Base-by-base conservation (phyloP, 2,329 filamentous ascomycete species). In the Talaromyces rugulosus region DNA sequence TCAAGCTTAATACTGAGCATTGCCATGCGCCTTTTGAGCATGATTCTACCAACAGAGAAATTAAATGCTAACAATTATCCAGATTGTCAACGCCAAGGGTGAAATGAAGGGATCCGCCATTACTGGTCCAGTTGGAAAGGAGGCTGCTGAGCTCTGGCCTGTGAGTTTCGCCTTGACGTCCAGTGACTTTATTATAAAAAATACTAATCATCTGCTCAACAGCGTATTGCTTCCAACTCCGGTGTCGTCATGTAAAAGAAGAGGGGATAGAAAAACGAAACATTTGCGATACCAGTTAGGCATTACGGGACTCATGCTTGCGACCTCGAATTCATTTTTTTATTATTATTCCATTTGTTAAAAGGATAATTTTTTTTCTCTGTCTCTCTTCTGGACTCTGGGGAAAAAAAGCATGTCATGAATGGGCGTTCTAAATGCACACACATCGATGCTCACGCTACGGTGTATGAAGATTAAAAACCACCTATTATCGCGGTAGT, bases 41-140 rank as follows among this genome's bases (percentile, higher is more conserved):
- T 11, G 1, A 9, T 28, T 53, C 14, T 53, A 7, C 50, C 5
- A 8, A 2, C 27, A 34, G 31, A 27, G 11, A 14, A 31, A 8
- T 16, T 5, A 8, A 23, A 11, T 40, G 44, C 56, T 58, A 27
- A 58, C 23, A 9, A 6, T 57, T 27, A 18, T 28, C n/a, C 59
- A 95, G 91, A 99, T 99, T 78, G 95, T 99, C 87, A 99, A 99
- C 87, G 92, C 94, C 83, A 99, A 99, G 91, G 95, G 95, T 85
- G 95, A 99, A 86, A 99, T 99, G 95, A 99, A 99, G 90, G 95
- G 95, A 79, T 97, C 92, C 70, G 95, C 95, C 81, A 99, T 99
- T 81, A 99, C 95, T 74, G 95, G 95, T 74, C 95, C 95, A 75
- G 94, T 99, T 78, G 95, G 94, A 82, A 99, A 99, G 90, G 95